phyloP scores from a whole-genome alignment of 257 asterid genomes.

The Scutellaria baicalensis region DNA sequence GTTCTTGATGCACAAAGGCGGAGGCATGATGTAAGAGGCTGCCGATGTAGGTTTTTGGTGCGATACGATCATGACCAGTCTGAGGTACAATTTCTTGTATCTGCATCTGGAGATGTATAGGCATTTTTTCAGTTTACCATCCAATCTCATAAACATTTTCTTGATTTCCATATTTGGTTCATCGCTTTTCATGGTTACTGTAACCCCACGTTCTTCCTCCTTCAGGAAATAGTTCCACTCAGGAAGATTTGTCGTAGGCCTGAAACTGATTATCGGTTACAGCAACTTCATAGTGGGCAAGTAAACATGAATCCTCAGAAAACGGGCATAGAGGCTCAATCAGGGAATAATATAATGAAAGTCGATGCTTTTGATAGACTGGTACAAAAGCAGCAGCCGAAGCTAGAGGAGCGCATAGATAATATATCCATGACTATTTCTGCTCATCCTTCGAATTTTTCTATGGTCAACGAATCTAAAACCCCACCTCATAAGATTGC shows the following conservation, averaged over 20 bases:
- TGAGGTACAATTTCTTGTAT: conserved; percentile 47
- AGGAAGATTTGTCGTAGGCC: conserved; percentile 57
- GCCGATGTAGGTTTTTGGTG: conserved; percentile 96
- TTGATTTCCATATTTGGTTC: background rate
- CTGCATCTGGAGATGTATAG: conserved; percentile 2
- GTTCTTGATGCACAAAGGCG: conserved; percentile 96
- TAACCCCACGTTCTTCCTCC: background rate
- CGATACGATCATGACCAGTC: conserved; percentile 93
- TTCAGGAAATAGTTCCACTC: conserved; percentile 70
- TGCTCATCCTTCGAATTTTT: conserved; percentile 7
- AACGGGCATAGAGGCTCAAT: conserved; percentile 18
- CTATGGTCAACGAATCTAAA: conserved; percentile 15
- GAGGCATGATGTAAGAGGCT: conserved; percentile 93
- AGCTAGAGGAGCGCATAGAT: conserved; percentile 22
- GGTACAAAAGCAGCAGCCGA: conserved; percentile 19
- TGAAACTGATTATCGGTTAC: conserved; percentile 46
- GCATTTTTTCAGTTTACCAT: background rate
- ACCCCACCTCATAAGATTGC: background rate
- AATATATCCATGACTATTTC: background rate
- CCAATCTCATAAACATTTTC: background rate
- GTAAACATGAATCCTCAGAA: conserved; percentile 30
- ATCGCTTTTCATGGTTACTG: background rate
- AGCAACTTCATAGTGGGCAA: conserved; percentile 36
- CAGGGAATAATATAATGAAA: conserved; percentile 14
- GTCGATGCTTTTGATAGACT: conserved; percentile 6